Base-by-base conservation (phyloP, 352 stramenopile species). In the Phytophthora syringae region DNA sequence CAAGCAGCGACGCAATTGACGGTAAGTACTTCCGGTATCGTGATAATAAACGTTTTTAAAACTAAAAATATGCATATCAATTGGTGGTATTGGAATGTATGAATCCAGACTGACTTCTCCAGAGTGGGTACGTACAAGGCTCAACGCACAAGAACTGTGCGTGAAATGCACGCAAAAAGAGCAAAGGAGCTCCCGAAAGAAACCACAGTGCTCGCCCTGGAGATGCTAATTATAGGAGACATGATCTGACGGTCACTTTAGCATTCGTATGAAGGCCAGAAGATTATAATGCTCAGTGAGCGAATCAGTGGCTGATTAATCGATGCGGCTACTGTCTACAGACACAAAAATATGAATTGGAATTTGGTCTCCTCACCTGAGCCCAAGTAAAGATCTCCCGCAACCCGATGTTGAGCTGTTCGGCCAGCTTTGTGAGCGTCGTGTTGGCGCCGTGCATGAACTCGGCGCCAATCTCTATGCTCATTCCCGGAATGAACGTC, bases 231-330 rank as follows among this genome's bases (percentile, higher is more conserved):
- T 81, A 86, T 32, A 90, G 80, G 82, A 93, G 77, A 72, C 84
- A 77, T 74, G 84, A 78, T 76, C 64, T 70, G 20, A 74, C 58
- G 80, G 86, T 86, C 34, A 24, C 70, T 94, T 39, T 94, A 76
- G 86, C 86, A 94, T 90, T 52, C 82, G 81, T 92, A 94, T 94
- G 86, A 94, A 94, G 84, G 86, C 86, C 86, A 90, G 60, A 80
- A 91, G 83, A 88, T 91, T 82, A 93, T 71, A n/a, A n/a, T n/a
- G n/a, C n/a, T n/a, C n/a, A n/a, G n/a, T 27, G 49, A 21, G 45
- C 58, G 52, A 82, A 92, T 87, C 82, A 88, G 72, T 86, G 86
- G 86, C 86, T 94, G 86, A 94, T 94, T 93, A 94, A 93, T 94
- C 82, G 86, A 90, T 94, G 86, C 86, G 70, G 40, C 27, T 55